Conservation (phyloP, 148 eudicot genomes). For the Vaccinium macrocarpon region DNA sequence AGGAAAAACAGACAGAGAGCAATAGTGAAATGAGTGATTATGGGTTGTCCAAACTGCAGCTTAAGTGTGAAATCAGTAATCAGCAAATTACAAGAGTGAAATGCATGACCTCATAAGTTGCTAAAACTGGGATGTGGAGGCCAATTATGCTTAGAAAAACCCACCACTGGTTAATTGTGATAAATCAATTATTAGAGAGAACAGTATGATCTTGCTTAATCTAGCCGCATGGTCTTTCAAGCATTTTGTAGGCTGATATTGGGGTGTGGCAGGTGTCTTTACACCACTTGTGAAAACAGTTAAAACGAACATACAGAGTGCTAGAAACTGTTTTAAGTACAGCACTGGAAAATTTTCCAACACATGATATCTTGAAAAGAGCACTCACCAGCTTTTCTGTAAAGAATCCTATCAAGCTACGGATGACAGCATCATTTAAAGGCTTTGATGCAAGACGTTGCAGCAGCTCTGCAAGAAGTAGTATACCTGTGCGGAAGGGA, state of each 20-base stretch:
- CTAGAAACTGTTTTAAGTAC: background rate
- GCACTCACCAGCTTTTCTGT: conserved; percentile 76
- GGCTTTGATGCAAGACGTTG: conserved; percentile 56
- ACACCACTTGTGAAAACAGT: background rate
- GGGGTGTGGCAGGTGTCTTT: background rate
- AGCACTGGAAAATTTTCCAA: background rate
- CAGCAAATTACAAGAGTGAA: no score
- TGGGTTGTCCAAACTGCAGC: background rate
- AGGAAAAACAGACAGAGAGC: background rate
- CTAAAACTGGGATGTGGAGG: no score
- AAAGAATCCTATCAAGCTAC: conserved; percentile 72
- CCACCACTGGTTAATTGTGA: background rate
- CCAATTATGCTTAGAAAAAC: no score
- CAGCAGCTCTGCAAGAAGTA: conserved; percentile 79
- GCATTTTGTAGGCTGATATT: background rate
- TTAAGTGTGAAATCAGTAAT: background rate
- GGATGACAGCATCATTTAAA: conserved; percentile 45
- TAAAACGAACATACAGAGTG: background rate
- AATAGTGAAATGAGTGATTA: background rate
- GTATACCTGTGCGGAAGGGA: conserved; percentile 51
- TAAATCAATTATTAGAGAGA: background rate
- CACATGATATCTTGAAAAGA: background rate
- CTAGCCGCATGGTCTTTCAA: background rate
- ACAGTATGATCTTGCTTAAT: conserved; percentile 4
- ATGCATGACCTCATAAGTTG: no score